phyloP scores from a whole-genome alignment of 192 early-diverging fungal species.

The Mortierella antarctica region DNA sequence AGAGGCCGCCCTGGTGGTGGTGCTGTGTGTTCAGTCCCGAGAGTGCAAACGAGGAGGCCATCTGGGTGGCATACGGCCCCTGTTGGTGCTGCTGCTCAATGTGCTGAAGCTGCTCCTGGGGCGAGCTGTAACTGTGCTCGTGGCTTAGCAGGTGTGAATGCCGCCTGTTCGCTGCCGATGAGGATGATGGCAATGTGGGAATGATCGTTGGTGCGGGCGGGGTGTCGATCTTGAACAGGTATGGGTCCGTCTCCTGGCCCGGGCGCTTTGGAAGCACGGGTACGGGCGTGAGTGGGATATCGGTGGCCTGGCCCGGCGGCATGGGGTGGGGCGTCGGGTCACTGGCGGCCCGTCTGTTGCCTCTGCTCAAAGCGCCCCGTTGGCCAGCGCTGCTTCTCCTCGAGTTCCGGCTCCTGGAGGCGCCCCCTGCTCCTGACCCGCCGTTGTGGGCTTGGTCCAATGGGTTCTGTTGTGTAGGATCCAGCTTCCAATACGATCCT shows the following conservation, averaged over 20 bases:
- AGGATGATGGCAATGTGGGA: slow-evolving; percentile 9
- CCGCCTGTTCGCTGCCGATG: slow-evolving; percentile 22
- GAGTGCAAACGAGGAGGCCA: slow-evolving; percentile 29
- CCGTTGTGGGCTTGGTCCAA: slow-evolving; percentile 20
- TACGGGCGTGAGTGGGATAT: slow-evolving; percentile 43
- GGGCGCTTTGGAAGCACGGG: slow-evolving; percentile 45
- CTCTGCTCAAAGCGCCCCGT: slow-evolving; percentile 11
- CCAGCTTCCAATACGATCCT: slow-evolving; percentile 75
- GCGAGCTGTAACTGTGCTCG: slow-evolving; percentile 34
- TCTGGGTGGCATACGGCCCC: slow-evolving; percentile 21
- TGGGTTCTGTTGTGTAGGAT: slow-evolving; percentile 51
- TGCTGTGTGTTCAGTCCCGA: slow-evolving; percentile 42
- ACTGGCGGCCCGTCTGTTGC: slow-evolving; percentile 38
- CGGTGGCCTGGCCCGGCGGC: slow-evolving; percentile 9
- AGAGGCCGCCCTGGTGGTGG: slow-evolving; percentile 23
- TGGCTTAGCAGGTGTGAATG: slow-evolving; percentile 47
- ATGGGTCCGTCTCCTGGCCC: slow-evolving; percentile 37
- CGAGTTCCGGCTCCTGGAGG: slow-evolving; percentile 16
- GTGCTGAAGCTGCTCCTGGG: slow-evolving; percentile 45
- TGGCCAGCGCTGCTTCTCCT: slow-evolving; percentile 45
- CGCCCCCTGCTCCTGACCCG: slow-evolving; percentile 14
- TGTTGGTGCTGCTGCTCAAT: slow-evolving; percentile 43
- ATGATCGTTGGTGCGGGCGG: slow-evolving; percentile 36
- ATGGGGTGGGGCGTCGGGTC: slow-evolving; percentile 43
- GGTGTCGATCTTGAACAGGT: slow-evolving; percentile 46